Evolutionary conservation across 805 yeast genomes (phyloP), one percentile per base, ranked within the genome.

Genomic region (Nakazawaea anatomiae): DNA sequence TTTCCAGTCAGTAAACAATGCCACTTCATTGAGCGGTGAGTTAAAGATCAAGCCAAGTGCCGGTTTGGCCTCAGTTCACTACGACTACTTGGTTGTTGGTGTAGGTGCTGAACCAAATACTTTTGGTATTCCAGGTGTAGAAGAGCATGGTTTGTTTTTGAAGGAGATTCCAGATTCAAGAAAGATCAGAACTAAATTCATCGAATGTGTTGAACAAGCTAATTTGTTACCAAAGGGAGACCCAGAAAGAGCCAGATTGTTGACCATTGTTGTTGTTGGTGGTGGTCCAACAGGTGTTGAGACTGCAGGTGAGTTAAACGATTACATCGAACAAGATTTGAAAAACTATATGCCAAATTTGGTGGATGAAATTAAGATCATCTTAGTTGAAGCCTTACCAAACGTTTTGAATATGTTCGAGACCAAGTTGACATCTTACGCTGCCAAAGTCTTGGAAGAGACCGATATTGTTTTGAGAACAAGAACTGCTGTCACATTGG

Each of bases 211-310:
- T 55, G 82, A 77, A 66, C 79, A 79, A 56, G 81, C 82, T 48
- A 71, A 75, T 59, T 68, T 76, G 54, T 73, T 74, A 57, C 81
- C 81, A 41, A 70, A 69, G 58, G 80, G 73, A 44, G 77, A 75
- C 57, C 69, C 76, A 18, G 80, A 76, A 60, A 71, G 82, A 68
- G 71, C 71, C 66, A 70, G 80, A 67, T 70, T 77, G 56, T 69
- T 77, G 58, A 71, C 77, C 35, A 70, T 76, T 56, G 75, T 77
- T 51, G 79, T 77, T 48, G 77, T 79, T 58, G 82, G 82, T 57
- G 82, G 82, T 64, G 82, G 82, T 54, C 82, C 82, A 59, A 77
- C 82, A 47, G 82, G 82, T 65, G 82, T 77, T 52, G 82, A 77
- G 60, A 75, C 75, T 49, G 82, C 82, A 51, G 82, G 80, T 58